Conservation (phyloP, 1,139 yeast species). For the Tardiomyces digboiensis region DNA sequence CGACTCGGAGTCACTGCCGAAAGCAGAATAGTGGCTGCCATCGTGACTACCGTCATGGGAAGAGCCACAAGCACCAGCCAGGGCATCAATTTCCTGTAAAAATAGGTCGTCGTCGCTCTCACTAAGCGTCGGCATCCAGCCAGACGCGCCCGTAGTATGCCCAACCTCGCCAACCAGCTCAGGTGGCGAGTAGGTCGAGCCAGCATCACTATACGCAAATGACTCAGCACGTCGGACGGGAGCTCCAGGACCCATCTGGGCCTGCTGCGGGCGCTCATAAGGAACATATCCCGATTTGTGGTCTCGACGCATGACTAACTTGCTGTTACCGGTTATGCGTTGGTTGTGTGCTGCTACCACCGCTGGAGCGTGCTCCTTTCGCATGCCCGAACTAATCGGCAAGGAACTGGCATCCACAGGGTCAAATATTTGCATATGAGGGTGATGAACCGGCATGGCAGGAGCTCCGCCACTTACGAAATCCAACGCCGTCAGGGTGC, state of each 20-base stretch:
- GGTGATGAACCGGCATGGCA: no score
- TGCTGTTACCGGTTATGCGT: no score
- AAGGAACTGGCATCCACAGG: no score
- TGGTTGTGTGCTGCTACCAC: no score
- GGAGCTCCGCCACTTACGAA: no score
- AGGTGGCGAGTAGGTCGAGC: conserved; percentile 8
- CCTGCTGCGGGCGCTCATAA: background rate
- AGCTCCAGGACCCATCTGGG: background rate
- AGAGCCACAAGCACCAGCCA: background rate
- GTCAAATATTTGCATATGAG: no score
- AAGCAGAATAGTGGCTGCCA: background rate
- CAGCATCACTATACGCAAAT: background rate
- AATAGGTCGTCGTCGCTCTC: background rate
- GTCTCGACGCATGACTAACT: background rate
- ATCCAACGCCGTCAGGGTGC: no score
- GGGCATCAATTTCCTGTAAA: background rate
- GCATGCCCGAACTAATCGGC: no score
- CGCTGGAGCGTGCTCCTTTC: no score
- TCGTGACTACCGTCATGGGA: background rate
- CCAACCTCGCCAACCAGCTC: conserved; percentile 4
- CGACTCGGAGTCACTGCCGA: no score
- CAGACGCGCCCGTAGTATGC: conserved; percentile 5
- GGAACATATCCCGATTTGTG: background rate
- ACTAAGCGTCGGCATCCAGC: conserved; percentile 2
- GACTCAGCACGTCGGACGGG: background rate